phyloP scores from a whole-genome alignment of 1,284 basidiomycete genomes.

The Uromyces viciae-fabae region DNA sequence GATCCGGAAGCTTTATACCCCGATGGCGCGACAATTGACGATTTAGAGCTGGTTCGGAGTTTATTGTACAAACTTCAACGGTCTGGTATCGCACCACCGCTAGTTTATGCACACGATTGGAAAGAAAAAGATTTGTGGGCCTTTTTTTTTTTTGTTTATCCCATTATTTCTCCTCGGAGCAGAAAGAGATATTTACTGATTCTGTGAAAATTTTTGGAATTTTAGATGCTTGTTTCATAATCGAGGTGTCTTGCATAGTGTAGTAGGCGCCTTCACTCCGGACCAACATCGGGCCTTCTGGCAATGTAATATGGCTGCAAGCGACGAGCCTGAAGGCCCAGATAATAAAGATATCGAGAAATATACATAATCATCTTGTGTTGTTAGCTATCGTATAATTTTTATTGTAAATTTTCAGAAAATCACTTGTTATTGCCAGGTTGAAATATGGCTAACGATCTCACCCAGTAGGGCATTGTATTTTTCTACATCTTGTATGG shows the following conservation, averaged over 20 bases:
- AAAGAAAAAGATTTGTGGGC: constrained; percentile 64
- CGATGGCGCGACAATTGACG: constrained; percentile 67
- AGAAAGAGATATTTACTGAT: not conserved
- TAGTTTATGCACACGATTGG: constrained; percentile 61
- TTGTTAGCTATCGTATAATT: too few relatives aligned
- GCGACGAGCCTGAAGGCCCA: constrained; percentile 67
- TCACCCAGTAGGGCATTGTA: too few relatives aligned
- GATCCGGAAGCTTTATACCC: constrained; percentile 66
- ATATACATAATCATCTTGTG: constrained; percentile 62
- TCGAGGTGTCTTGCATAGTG: constrained; percentile 70
- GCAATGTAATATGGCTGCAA: constrained; percentile 72
- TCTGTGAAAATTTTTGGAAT: not conserved
- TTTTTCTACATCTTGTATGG: too few relatives aligned
- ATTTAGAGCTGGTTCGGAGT: constrained; percentile 68
- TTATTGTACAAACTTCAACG: constrained; percentile 73
- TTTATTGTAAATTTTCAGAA: too few relatives aligned
- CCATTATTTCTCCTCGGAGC: not conserved
- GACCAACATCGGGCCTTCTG: constrained; percentile 69
- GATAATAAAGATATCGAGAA: constrained; percentile 63
- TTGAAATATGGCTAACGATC: too few relatives aligned
- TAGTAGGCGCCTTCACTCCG: constrained; percentile 68
- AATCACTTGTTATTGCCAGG: too few relatives aligned
- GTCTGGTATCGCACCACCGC: constrained; percentile 68
- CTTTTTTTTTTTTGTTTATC: not conserved
- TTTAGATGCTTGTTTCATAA: constrained; percentile 57